Conservation (phyloP, 1,139 yeast genomes). For the Candida smagusa region DNA sequence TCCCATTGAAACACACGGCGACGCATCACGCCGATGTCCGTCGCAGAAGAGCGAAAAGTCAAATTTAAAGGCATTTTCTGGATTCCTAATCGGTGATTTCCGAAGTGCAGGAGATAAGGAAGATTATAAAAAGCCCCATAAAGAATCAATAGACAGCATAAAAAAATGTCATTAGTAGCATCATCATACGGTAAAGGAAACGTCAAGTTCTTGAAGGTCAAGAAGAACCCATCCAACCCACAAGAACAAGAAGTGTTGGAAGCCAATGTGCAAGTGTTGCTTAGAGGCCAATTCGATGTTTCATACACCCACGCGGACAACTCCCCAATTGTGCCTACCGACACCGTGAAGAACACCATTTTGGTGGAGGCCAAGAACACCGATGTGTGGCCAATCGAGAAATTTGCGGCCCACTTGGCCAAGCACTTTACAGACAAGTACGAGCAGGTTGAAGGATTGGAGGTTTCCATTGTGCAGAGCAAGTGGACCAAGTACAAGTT, state of each 20-base stretch:
- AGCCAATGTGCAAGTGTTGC: constrained; percentile 72
- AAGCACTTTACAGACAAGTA: constrained; percentile 76
- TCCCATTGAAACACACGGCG: no score
- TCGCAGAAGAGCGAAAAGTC: neutral
- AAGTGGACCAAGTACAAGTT: constrained; percentile 78
- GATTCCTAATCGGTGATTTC: neutral
- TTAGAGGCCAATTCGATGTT: constrained; percentile 68
- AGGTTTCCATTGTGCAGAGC: constrained; percentile 63
- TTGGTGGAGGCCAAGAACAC: constrained; percentile 75
- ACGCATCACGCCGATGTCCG: neutral
- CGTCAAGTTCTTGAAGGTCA: constrained; percentile 86
- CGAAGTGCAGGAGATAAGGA: neutral
- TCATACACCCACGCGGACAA: constrained; percentile 89
- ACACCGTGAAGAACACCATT: constrained; percentile 88
- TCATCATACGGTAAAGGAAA: constrained; percentile 88
- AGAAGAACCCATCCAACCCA: constrained; percentile 68
- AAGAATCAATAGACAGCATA: neutral
- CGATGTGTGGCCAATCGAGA: constrained; percentile 86
- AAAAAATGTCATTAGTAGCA: constrained; percentile 13
- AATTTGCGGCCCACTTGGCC: constrained; percentile 82
- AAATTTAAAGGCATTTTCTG: no score
- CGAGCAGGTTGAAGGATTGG: constrained; percentile 69
- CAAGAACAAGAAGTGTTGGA: constrained; percentile 76
- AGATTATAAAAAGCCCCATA: neutral
- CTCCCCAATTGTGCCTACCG: constrained; percentile 87